A percentile compares a stretch with the other conserved stretches of the same genome.
Evolutionary conservation across 257 asterid species (phyloP).

Genomic region (Solanum sitiens): DNA sequence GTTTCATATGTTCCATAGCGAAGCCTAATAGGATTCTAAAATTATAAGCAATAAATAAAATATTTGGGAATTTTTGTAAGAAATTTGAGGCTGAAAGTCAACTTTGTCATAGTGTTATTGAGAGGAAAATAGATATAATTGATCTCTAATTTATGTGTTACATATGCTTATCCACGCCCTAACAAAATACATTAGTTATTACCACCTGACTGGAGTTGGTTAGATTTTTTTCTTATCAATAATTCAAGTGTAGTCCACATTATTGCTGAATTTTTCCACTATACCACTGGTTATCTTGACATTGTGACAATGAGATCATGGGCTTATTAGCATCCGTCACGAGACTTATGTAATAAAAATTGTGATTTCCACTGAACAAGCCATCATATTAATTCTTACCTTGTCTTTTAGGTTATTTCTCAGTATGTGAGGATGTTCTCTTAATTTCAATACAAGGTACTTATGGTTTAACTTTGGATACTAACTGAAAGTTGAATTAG

Average conservation of each 20-base stretch:
- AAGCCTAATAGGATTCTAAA: not conserved
- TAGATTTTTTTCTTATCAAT: no score
- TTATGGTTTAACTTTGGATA: not conserved
- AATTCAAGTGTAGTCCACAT: not conserved
- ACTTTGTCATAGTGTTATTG: no score
- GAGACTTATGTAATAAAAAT: not conserved
- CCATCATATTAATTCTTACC: not conserved
- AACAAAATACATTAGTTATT: no score
- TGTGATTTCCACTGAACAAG: not conserved
- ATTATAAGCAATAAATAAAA: not conserved
- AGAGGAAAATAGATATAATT: no score
- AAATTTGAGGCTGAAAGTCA: not conserved
- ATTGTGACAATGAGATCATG: not conserved
- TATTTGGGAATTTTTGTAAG: not conserved
- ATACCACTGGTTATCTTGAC: not conserved
- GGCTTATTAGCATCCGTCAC: not conserved
- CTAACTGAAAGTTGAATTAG: not conserved
- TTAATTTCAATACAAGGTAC: not conserved
- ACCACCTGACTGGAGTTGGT: no score
- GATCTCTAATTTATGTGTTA: no score
- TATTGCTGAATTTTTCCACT: not conserved
- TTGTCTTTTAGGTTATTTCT: not conserved
- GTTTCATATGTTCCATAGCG: not conserved
- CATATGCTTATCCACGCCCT: no score
- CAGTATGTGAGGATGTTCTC: not conserved